Evolutionary conservation across 805 yeast genomes (phyloP).

Genomic region (Osmozyma mogii): DNA sequence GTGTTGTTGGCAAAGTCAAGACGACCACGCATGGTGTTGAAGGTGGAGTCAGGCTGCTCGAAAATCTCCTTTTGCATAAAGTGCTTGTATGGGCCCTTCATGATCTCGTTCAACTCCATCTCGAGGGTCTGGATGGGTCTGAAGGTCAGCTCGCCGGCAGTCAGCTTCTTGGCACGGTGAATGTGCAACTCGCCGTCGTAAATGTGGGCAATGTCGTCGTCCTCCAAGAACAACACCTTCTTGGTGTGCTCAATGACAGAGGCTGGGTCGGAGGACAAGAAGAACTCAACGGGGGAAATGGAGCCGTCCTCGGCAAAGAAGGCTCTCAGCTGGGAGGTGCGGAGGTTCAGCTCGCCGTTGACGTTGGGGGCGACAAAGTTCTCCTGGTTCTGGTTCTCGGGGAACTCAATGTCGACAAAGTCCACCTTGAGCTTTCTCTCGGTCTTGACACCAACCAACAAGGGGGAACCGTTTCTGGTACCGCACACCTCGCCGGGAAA

Average conservation of each 20-base stretch:
- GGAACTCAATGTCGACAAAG: constrained; percentile 96
- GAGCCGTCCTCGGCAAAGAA: constrained; percentile 88
- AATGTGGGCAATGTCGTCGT: constrained; percentile 97
- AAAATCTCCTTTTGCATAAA: constrained; percentile 98
- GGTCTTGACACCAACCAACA: constrained; percentile 94
- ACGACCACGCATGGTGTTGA: constrained; percentile 99
- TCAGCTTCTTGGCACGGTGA: constrained; percentile 84
- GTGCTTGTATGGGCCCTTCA: constrained; percentile 95
- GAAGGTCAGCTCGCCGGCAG: constrained; percentile 79
- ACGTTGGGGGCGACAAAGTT: constrained; percentile 33
- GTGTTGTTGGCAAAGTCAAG: constrained; percentile 75
- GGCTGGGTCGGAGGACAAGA: constrained; percentile 93
- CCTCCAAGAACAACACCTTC: constrained; percentile 92
- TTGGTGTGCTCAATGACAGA: constrained; percentile 95
- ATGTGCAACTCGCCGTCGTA: constrained; percentile 97
- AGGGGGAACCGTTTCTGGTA: constrained; percentile 96
- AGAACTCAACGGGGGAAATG: constrained; percentile 93
- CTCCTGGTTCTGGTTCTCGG: constrained; percentile 42
- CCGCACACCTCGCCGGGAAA: constrained; percentile 96
- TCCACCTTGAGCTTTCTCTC: constrained; percentile 94
- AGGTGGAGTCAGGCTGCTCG: constrained; percentile 97
- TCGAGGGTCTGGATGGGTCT: constrained; percentile 96
- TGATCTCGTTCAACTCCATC: constrained; percentile 93
- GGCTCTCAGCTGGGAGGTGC: constrained; percentile 94
- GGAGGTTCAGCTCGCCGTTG: constrained; percentile 48